These are phyloP conservation scores for Lindgomyces ingoldianus DNA, from an alignment of 495 filamentous ascomycete genomes.

Conservation along the genomic window DNA sequence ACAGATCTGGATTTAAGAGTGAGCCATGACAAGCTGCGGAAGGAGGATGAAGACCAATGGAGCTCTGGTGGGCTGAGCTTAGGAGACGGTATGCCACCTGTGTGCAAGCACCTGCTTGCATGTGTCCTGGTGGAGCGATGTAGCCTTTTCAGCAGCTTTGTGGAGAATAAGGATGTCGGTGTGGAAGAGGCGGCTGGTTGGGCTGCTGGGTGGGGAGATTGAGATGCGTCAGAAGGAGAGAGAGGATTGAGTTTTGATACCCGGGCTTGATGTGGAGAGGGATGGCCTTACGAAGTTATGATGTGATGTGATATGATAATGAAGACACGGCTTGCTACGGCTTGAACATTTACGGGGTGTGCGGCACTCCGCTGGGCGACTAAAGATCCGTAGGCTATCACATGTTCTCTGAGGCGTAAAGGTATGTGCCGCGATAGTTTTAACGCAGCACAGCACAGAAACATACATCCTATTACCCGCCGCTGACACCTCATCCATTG, in stretches of 20 bases:
- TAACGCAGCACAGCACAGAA: too few relatives aligned
- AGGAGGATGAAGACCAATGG: constrained; percentile 16
- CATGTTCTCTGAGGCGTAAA: too few relatives aligned
- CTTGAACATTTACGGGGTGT: too few relatives aligned
- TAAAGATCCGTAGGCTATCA: too few relatives aligned
- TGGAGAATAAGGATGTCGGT: constrained; percentile 56
- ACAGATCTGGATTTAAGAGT: constrained; percentile 6
- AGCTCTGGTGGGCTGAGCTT: constrained; percentile 56
- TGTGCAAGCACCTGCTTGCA: constrained; percentile 89
- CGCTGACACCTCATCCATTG: too few relatives aligned
- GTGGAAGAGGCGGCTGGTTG: constrained; percentile 75
- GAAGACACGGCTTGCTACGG: neutral
- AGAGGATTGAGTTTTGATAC: neutral
- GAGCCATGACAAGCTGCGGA: neutral
- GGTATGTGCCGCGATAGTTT: too few relatives aligned
- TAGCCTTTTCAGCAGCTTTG: constrained; percentile 56
- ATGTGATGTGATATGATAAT: neutral
- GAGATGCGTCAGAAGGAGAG: neutral
- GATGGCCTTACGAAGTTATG: neutral
- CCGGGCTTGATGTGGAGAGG: neutral
- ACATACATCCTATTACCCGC: too few relatives aligned
- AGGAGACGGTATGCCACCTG: constrained; percentile 52
- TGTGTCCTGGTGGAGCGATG: constrained; percentile 76
- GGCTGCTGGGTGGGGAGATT: constrained; percentile 61
- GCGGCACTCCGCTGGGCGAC: too few relatives aligned